Percentiles rank a stretch among this genome's conserved stretches.
These are phyloP conservation scores for Xerocomellus dryophilus DNA, from an alignment of 768 basidiomycete species.

Conservation along the genomic window DNA sequence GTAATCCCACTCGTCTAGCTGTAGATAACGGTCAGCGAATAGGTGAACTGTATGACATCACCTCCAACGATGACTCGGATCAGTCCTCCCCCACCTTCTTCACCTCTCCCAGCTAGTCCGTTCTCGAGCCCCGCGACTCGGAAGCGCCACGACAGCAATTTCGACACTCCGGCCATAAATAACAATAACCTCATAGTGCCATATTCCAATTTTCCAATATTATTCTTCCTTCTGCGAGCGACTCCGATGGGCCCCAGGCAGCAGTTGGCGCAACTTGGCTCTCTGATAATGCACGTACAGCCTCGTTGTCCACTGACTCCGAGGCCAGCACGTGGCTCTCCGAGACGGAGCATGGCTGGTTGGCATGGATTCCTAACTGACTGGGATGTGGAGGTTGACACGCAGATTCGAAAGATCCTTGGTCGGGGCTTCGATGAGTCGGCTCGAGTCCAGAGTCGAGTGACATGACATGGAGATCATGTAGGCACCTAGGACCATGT, in stretches of 20 bases:
- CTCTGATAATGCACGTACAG: conserved; percentile 11
- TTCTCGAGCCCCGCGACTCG: conserved; percentile 31
- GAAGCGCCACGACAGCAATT: background rate
- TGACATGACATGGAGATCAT: too few relatives aligned
- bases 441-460: too few relatives aligned
- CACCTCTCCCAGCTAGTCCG: conserved; percentile 57
- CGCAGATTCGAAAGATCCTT: too few relatives aligned
- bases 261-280: background rate
- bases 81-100: conserved; percentile 58
- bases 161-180: conserved; percentile 21
- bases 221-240: conserved; percentile 8
- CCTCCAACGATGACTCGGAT: too few relatives aligned
- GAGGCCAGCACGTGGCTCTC: conserved; percentile 24
- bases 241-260: background rate
- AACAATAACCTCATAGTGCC: too few relatives aligned
- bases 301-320: conserved; percentile 16
- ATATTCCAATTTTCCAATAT: too few relatives aligned
- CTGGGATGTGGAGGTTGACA: too few relatives aligned
- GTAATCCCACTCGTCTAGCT: too few relatives aligned
- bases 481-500: too few relatives aligned
- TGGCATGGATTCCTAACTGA: too few relatives aligned
- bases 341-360: conserved; percentile 29
- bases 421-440: too few relatives aligned
- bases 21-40: too few relatives aligned
- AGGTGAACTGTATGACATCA: conserved; percentile 7